phyloP scores from a whole-genome alignment of 257 asterid genomes.

The Primulina tabacum region DNA sequence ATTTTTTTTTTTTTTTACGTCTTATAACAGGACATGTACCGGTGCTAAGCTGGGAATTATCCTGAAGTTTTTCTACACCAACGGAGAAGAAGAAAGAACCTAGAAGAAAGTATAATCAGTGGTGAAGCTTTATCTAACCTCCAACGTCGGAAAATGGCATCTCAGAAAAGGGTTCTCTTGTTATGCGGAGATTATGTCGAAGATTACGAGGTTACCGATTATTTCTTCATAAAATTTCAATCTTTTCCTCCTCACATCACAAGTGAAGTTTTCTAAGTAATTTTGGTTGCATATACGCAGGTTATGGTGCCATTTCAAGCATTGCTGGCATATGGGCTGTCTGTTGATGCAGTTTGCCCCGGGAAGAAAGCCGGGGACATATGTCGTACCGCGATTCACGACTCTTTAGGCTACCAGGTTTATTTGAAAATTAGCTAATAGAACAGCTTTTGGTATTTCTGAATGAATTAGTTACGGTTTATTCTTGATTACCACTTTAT shows the following conservation, averaged over 20 bases:
- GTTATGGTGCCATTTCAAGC: conserved; percentile 98
- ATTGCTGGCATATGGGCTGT: conserved; percentile 73
- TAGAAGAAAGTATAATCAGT: too few relatives aligned
- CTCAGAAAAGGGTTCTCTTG: conserved; percentile 68
- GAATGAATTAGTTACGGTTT: background rate
- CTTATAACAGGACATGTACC: too few relatives aligned
- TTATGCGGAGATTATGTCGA: conserved; percentile 88
- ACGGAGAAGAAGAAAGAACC: too few relatives aligned
- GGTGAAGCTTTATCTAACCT: too few relatives aligned
- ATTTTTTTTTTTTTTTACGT: too few relatives aligned
- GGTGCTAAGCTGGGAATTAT: too few relatives aligned
- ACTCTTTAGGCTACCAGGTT: conserved; percentile 71
- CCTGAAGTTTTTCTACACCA: too few relatives aligned
- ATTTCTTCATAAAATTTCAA: background rate
- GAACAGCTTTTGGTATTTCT: background rate
- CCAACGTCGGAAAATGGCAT: conserved; percentile 36
- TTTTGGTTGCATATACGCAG: conserved; percentile 31
- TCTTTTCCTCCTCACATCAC: conserved; percentile 8
- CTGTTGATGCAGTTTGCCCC: conserved; percentile 93
- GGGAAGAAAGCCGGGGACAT: conserved; percentile 88
- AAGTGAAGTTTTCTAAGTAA: background rate
- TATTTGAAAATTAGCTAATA: background rate
- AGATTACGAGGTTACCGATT: conserved; percentile 65
- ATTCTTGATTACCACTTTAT: background rate
- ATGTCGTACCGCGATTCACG: conserved; percentile 84